These are phyloP conservation scores for Meyerozyma smithsonii DNA, from an alignment of 1,139 yeast genomes.

Conservation along the genomic window DNA sequence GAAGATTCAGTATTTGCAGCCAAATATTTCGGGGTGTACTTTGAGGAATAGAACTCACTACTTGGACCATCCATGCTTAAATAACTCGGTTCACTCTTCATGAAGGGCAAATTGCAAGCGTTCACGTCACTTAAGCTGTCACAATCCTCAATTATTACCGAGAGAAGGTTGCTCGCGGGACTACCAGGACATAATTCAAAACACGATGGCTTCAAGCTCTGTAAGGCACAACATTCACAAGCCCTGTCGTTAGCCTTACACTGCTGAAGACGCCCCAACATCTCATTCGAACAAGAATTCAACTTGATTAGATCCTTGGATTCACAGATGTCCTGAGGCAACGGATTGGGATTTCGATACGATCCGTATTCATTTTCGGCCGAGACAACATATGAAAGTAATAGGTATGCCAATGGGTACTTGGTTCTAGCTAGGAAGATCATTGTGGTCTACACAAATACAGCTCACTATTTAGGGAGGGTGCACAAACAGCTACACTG, in stretches of 20 bases:
- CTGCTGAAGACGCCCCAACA: conserved; percentile 38
- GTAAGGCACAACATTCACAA: conserved; percentile 54
- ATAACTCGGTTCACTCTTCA: conserved; percentile 26
- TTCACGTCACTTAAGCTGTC: conserved; percentile 42
- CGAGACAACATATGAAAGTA: background rate
- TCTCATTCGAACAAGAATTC: conserved; percentile 43
- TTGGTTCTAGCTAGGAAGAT: background rate
- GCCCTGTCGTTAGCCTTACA: conserved; percentile 51
- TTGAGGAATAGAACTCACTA: background rate
- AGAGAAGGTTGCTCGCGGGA: conserved; percentile 42
- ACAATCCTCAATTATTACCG: conserved; percentile 44
- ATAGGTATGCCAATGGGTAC: background rate
- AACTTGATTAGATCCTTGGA: conserved; percentile 40
- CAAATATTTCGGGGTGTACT: background rate
- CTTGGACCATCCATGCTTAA: background rate
- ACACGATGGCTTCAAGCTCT: conserved; percentile 40
- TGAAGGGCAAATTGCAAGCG: conserved; percentile 48
- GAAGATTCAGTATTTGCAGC: background rate
- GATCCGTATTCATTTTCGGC: conserved; percentile 29
- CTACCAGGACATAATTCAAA: conserved; percentile 47
- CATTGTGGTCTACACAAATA: background rate
- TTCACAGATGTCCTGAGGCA: conserved; percentile 31
- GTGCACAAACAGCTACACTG: too few relatives aligned
- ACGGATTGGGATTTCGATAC: conserved; percentile 44
- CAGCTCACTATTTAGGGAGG: too few relatives aligned